Base-by-base conservation (phyloP, 139 green algal genomes). In the Nannochloris sp. region DNA sequence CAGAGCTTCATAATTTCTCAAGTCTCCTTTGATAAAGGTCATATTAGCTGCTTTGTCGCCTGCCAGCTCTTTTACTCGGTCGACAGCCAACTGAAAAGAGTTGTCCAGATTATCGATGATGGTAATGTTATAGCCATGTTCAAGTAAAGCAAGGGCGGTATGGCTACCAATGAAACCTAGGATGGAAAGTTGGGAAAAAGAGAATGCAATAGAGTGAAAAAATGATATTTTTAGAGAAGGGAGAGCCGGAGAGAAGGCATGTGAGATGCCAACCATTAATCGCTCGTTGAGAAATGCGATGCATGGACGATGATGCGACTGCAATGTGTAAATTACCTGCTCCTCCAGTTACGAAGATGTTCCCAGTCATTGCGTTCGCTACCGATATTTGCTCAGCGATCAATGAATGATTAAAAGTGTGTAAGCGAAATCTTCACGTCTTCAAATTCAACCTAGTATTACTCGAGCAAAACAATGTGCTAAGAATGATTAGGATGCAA, bases 71-170 rank as follows among this genome's bases (percentile, higher is more conserved):
- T 89, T 83, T 81, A 97, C 89, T 55, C 91, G 87, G 25, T 90
- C 72, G 8, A 87, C 84, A 0, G 86, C 84, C 33, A 86, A 74
- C 55, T 80, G 46, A 53, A 90, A 96, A 14, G 82, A 90, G 76
- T 97, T 97, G 74, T 89, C 84, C 10, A 95, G 68, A 80, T 97
- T 96, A 79, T 98, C 92, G 7, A 97, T 84, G 7, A 96, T 75
- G 10, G 81, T 85, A 7, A 95, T 88, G 2, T 68, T 82, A 64
- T 79, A 88, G 9, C 85, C 90, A 57, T 87, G 61, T 15, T 97
- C 80, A 53, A 97, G 68, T 38, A 98, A 74, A 33, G 65, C 68
- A 38, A 97, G 70, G 4, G 85, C 83, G 2, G 93, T 97, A 76
- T 98, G 93, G 59, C 79, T 92, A 15, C 83, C 93, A 91, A 82